Percentiles rank a stretch among this genome's conserved stretches.
phyloP scores from a whole-genome alignment of 2,329 filamentous ascomycete genomes.

The Ophiobolus disseminans region DNA sequence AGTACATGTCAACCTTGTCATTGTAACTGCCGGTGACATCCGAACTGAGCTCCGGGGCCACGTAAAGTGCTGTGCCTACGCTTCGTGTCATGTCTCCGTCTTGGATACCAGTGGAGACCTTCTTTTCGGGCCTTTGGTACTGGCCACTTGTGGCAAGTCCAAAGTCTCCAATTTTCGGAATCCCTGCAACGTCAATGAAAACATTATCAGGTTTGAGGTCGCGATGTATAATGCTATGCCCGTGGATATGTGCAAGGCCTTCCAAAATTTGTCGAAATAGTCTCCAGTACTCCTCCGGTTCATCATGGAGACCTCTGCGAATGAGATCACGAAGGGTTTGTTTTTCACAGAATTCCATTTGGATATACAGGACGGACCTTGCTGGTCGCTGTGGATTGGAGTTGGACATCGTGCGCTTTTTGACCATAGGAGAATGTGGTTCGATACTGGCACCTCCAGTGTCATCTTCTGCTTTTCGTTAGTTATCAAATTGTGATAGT shows the following conservation, averaged over 20 bases:
- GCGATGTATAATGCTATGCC: slow-evolving; percentile 89
- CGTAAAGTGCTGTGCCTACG: slow-evolving; percentile 83
- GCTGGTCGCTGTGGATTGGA: slow-evolving; percentile 59
- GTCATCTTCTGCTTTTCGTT: slow-evolving; percentile 52
- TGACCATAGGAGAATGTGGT: slow-evolving; percentile 44
- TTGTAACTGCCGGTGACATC: slow-evolving; percentile 79
- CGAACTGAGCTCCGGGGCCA: slow-evolving; percentile 88
- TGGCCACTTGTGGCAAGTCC: slow-evolving; percentile 91
- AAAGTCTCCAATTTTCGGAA: slow-evolving; percentile 96
- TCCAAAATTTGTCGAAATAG: slow-evolving; percentile 91
- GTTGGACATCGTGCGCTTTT: slow-evolving; percentile 53
- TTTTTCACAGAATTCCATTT: slow-evolving; percentile 99
- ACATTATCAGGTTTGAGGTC: slow-evolving; percentile 98
- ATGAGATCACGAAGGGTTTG: slow-evolving; percentile 90
- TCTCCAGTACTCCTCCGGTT: slow-evolving; percentile 83
- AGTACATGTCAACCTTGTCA: slow-evolving; percentile 98
- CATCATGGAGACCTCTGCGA: slow-evolving; percentile 73
- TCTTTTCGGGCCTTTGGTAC: slow-evolving; percentile 66
- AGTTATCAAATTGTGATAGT: slow-evolving; percentile 4
- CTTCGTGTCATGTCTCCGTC: slow-evolving; percentile 71
- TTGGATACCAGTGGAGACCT: slow-evolving; percentile 39
- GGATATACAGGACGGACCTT: slow-evolving; percentile 87
- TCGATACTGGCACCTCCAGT: slow-evolving; percentile 45
- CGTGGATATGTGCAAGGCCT: slow-evolving; percentile 87
- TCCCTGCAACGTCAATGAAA: slow-evolving; percentile 89